These are phyloP conservation scores for Candida xiaguanensis DNA, from an alignment of 805 yeast species.

Conservation along the genomic window DNA sequence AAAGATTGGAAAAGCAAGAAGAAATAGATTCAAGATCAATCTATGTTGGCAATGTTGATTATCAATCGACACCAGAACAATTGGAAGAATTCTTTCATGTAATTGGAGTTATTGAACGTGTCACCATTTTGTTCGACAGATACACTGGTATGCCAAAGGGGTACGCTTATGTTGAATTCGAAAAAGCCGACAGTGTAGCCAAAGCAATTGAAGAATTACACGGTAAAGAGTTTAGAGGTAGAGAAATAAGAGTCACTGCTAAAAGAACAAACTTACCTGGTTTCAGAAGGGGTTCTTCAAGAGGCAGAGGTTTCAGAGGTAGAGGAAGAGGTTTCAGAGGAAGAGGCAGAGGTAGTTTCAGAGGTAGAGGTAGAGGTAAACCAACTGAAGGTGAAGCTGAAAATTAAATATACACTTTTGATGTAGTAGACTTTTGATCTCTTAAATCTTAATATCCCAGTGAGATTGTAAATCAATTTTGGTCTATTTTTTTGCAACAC, in stretches of 20 bases:
- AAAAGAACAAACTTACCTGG: conserved; percentile 58
- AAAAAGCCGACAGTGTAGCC: conserved; percentile 35
- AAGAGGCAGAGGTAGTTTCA: conserved; percentile 11
- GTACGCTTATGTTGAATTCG: conserved; percentile 63
- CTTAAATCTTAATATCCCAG: too few species aligned
- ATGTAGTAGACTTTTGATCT: too few species aligned
- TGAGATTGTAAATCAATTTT: too few species aligned
- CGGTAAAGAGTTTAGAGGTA: conserved; percentile 42
- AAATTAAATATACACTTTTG: too few species aligned
- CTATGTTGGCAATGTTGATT: conserved; percentile 51
- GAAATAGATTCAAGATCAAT: conserved; percentile 52
- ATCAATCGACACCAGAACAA: conserved; percentile 46
- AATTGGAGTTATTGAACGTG: conserved; percentile 46
- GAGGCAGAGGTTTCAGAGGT: conserved; percentile 29
- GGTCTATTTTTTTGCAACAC: too few species aligned
- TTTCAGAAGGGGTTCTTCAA: conserved; percentile 26
- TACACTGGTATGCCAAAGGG: conserved; percentile 50
- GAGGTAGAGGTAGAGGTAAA: conserved; percentile 26
- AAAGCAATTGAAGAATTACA: conserved; percentile 44
- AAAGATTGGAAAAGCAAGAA: conserved; percentile 34
- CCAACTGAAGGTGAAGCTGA: conserved; percentile 15
- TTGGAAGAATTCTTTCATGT: conserved; percentile 44
- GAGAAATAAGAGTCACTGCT: conserved; percentile 43
- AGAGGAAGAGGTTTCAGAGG: conserved; percentile 17
- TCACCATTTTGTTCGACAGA: conserved; percentile 48